phyloP scores from a whole-genome alignment of 2,329 filamentous ascomycete genomes.

The Coniochaeta ligniaria region DNA sequence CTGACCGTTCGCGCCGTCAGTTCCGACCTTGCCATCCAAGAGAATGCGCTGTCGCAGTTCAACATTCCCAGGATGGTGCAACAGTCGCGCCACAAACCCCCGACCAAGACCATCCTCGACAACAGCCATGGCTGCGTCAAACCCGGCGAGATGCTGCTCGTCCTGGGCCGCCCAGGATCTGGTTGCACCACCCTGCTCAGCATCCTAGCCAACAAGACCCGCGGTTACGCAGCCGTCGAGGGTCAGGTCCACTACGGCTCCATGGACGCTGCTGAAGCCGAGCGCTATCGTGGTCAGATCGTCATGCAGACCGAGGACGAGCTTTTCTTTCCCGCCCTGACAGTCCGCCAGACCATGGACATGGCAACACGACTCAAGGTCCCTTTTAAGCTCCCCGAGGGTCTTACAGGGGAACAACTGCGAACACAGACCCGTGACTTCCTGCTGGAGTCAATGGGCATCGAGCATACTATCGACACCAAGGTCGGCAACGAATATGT shows the following conservation, averaged over 20 bases:
- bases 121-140: slow-evolving; percentile 61
- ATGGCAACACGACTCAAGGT: slow-evolving; percentile 61
- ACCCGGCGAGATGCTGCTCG: slow-evolving; percentile 60
- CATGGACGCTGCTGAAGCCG: slow-evolving; percentile 38
- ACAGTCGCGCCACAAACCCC: slow-evolving; percentile 46
- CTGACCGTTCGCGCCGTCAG: slow-evolving; percentile 56
- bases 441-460: slow-evolving; percentile 40
- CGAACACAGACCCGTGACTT: slow-evolving; percentile 44
- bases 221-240: slow-evolving; percentile 48
- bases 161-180: slow-evolving; percentile 60
- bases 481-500: slow-evolving; percentile 63
- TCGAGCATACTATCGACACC: slow-evolving; percentile 59
- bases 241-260: slow-evolving; percentile 53
- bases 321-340: slow-evolving; percentile 58
- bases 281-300: slow-evolving; percentile 49
- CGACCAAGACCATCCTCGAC: slow-evolving; percentile 58
- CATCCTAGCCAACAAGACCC: slow-evolving; percentile 56
- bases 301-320: slow-evolving; percentile 68
- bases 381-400: slow-evolving; percentile 38
- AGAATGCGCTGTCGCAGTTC: slow-evolving; percentile 55
- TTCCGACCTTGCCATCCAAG: slow-evolving; percentile 56
- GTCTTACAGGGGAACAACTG: slow-evolving; percentile 34
- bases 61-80: slow-evolving; percentile 44
- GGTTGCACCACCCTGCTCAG: slow-evolving; percentile 68
- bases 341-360: slow-evolving; percentile 62